Evolutionary conservation across 257 asterid genomes (phyloP), one percentile per base, ranked within the genome.

Genomic region (Ocimum tenuiflorum): DNA sequence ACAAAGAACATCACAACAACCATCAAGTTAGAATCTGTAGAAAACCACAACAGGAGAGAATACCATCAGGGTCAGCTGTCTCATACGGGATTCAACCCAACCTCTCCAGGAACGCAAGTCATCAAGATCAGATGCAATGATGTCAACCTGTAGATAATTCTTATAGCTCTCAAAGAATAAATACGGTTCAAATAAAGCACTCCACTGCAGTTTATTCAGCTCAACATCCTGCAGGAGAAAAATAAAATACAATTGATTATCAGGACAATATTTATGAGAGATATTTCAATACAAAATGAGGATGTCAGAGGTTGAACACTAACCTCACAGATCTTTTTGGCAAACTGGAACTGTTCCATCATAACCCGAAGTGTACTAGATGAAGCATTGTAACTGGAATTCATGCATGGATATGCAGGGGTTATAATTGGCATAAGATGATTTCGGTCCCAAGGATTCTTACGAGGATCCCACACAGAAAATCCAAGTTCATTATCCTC

Each of bases 321-420:
- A 54, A 90, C 99, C 96, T 90, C 96, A 27, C 96, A 88, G 35
- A 86, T 80, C 63, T 69, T 77, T 68, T 86, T 85, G 33, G 94
- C 96, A 53, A 78, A 73, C 60, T 91, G 84, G 79, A 91, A 88
- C 67, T 94, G 97, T 63, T 94, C 97, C 72, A 76, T 78, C 95
- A 94, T 82, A 56, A 91, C 97, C 61, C 96, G 81, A 23, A 91
- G 89, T 14, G 99, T 94, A 77, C 96, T 94, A 39, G 95, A 72
- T 33, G 99, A 94, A 35, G 88, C 97, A 47, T 94, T 94, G 80
- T 91, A 94, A 80, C 99, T 94, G 27, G 99, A 90, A 73, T 94
- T 94, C 99, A 94, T 91, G 82, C 96, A 94, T 20, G 99, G 99
- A 80, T 94, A 94, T 12, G 94, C 95, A 74, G 99, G 99, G 42